Evolutionary conservation across 2,329 filamentous ascomycete genomes (phyloP), one percentile per base, ranked within the genome.

Genomic region (Aspergillus luchuensis): DNA sequence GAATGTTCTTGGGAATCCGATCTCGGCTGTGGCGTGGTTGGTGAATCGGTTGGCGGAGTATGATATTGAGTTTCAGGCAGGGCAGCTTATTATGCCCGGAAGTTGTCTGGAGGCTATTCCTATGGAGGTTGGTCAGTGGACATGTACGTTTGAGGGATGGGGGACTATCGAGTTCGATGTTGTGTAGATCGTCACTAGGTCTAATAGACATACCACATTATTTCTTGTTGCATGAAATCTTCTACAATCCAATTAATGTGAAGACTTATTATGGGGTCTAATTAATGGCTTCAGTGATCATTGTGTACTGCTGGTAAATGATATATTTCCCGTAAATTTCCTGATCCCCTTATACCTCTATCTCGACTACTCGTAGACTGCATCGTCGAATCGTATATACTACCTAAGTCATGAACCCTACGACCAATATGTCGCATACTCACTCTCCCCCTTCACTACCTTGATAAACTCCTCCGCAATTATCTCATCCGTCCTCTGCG

Each of bases 401-500:
- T 7, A 21, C 19, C 41, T 4, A 23, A 45, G 10, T 21, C 8
- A 23, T 19, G 25, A 19, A 8, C 23, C 7, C n/a, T 50, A 50
- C 15, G 15, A 63, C 71, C 69, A 72, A 54, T 74, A 74, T 2
- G 60, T 67, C 7, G 71, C 67, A 51, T 63, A 77, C 36, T 65
- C 59, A 56, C 72, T 75, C 25, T 68, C 67, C 11, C 85, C 86
- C 30, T 78, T 73, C 6, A 88, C 73, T 1, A 87, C 81, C 36
- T 81, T 78, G 4, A 84, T 74, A 71, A 88, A 88, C 59, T 85
- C 81, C 60, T 75, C 76, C 17, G 85, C 86, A 54, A 88, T 80
- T 47, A 82, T 78, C 68, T 83, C 77, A 74, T 86, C 83, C 7
- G 87, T 83, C 74, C 85, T 84, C 74, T 87, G 82, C 30, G 86